Conservation (phyloP, 148 eudicot genomes). For the Camellia japonica region DNA sequence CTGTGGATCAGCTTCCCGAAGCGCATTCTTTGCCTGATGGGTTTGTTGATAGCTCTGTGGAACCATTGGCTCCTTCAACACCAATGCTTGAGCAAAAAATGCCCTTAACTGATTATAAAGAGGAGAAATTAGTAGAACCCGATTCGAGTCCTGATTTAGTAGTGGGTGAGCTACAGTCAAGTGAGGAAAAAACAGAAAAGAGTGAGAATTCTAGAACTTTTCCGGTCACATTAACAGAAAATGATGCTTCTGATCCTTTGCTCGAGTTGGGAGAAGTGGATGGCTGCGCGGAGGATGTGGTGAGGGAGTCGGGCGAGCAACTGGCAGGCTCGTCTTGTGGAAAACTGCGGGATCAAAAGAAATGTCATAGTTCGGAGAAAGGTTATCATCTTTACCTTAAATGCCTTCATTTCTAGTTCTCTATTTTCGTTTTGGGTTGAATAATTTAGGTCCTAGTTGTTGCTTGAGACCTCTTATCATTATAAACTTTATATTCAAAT, state of each 20-base stretch:
- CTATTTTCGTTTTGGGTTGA: too few relatives aligned
- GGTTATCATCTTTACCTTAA: constrained; percentile 25
- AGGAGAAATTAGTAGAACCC: constrained; percentile 32
- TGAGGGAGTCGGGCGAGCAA: constrained; percentile 4
- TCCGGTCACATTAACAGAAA: constrained; percentile 41
- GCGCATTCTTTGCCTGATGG: constrained; percentile 88
- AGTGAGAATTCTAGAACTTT: constrained; percentile 35
- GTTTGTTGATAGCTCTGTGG: constrained; percentile 64
- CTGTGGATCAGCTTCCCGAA: constrained; percentile 67
- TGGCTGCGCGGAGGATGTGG: constrained; percentile 25
- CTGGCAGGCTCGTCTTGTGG: constrained; percentile 17
- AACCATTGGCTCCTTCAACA: constrained; percentile 39
- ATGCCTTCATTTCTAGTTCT: background rate
- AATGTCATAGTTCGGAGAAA: constrained; percentile 27
- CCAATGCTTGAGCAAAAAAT: constrained; percentile 36
- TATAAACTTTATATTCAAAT: too few relatives aligned
- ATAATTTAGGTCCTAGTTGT: background rate
- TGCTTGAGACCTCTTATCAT: too few relatives aligned
- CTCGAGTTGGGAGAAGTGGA: constrained; percentile 32
- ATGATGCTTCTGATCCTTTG: constrained; percentile 31
- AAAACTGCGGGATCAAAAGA: constrained; percentile 27
- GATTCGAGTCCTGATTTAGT: constrained; percentile 28
- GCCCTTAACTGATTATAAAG: constrained; percentile 30
- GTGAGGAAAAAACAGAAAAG: constrained; percentile 33
- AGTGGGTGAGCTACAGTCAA: constrained; percentile 19